Evolutionary conservation across 306 rosid species (phyloP).

Genomic region (Acacia melanoxylon): DNA sequence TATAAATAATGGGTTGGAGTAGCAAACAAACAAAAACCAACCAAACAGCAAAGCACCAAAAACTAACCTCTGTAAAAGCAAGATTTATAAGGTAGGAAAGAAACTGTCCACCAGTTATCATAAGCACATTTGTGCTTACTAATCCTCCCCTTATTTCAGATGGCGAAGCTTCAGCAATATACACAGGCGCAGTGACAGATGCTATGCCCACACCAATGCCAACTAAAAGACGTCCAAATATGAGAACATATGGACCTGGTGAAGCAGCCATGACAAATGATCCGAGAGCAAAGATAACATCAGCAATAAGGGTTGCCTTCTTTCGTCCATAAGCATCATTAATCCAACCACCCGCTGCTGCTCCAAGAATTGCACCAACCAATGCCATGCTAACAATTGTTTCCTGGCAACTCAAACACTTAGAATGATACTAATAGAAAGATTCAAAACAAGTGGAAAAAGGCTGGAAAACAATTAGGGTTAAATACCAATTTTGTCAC

Average conservation of each 20-base stretch:
- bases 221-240: constrained; percentile 69
- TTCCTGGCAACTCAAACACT: constrained; percentile 57
- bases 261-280: constrained; percentile 84
- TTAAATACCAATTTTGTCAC: too few species aligned
- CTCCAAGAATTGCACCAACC: constrained; percentile 88
- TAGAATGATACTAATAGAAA: neutral
- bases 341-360: constrained; percentile 86
- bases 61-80: constrained; percentile 72
- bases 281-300: constrained; percentile 68
- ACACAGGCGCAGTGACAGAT: constrained; percentile 89
- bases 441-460: neutral
- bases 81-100: constrained; percentile 83
- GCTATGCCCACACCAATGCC: constrained; percentile 87
- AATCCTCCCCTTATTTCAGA: constrained; percentile 87
- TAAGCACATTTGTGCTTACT: constrained; percentile 86
- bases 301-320: constrained; percentile 87
- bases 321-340: constrained; percentile 85
- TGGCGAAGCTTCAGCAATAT: constrained; percentile 91
- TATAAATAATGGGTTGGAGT: too few species aligned
- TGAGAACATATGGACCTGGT: constrained; percentile 81
- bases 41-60: neutral
- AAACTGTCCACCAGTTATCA: constrained; percentile 94
- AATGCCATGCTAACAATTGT: constrained; percentile 90
- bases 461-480: neutral
- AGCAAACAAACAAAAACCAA: neutral